Base-by-base conservation (phyloP, 163 green algal species). In the Coccomyxa subellipsoidea region DNA sequence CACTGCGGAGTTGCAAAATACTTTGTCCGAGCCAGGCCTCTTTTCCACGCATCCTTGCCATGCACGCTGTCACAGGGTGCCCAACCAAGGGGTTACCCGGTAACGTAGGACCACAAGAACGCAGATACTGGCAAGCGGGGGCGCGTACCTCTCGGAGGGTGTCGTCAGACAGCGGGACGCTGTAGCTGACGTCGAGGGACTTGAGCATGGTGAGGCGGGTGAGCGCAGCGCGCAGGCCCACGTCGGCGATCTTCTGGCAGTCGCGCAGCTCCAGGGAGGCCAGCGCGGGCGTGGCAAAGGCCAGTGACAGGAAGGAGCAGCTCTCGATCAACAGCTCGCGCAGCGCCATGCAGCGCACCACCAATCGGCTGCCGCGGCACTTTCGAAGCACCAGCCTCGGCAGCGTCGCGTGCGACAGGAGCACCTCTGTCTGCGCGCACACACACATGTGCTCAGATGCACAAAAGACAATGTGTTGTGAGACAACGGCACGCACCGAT, bases 291-390 rank as follows among this genome's bases (percentile, higher is more conserved):
- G 32, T n/a, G 27, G 31, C 8, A 9, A 77, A n/a, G 32, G 31
- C 32, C 70, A 77, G 70, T 4, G 31, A 3, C 32, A 34, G 31
- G 18, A 77, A 31, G 18, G 34, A n/a, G 34, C 70, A 38, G 32
- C 70, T 40, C 32, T 40, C 32, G 1, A 77, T 38, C n/a, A n/a
- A n/a, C 18, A 77, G 70, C 32, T 31, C 23, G 31, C 32, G 32
- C 70, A 77, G 70, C 32, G 70, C 31, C n/a, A 25, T 31, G 70
- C 70, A 77, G 70, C 70, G 70, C 70, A 77, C 70, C 4, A 27
- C 32, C 32, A 77, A 31, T 7, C 70, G 70, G 27, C 32, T 34
- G 32, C 31, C 34, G 10, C 31, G 31, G 70, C 70, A 77, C 27
- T 34, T 27, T 15, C 2, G 21, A 7, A 77, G 70, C 31, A n/a